These are phyloP conservation scores for Hansenula lynferdii DNA, from an alignment of 1,139 yeast genomes.

Conservation along the genomic window DNA sequence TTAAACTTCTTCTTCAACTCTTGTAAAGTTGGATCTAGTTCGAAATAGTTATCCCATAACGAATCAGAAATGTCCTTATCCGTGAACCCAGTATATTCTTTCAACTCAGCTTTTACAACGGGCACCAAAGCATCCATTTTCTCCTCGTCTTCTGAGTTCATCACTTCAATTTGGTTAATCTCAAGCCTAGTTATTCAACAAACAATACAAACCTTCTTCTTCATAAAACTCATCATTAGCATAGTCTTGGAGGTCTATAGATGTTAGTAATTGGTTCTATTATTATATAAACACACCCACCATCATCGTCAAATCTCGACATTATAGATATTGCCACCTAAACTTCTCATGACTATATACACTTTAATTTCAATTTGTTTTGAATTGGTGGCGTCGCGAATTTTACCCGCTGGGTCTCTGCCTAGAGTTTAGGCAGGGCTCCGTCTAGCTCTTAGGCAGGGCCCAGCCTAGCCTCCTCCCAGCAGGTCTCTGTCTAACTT, in stretches of 20 bases:
- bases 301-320: slow-evolving; percentile 20
- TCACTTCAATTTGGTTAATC: slow-evolving; percentile 24
- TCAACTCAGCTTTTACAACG: slow-evolving; percentile 30
- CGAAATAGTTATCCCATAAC: slow-evolving; percentile 57
- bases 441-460: no score
- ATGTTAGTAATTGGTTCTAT: no score
- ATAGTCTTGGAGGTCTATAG: slow-evolving; percentile 22
- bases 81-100: slow-evolving; percentile 37
- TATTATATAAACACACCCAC: no score
- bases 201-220: slow-evolving; percentile 19
- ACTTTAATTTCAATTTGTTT: no score
- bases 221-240: slow-evolving; percentile 21
- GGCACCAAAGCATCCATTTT: slow-evolving; percentile 41
- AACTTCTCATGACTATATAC: no score
- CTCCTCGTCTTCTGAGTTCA: slow-evolving; percentile 49
- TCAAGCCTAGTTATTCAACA: slow-evolving; percentile 11
- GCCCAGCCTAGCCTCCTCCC: no score
- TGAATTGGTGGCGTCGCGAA: no score
- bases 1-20: slow-evolving; percentile 48
- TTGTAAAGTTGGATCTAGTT: slow-evolving; percentile 44
- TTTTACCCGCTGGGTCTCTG: no score
- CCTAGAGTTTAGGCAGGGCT: no score
- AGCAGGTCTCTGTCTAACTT: no score
- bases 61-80: slow-evolving; percentile 55
- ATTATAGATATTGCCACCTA: no score